Evolutionary conservation across 2,329 filamentous ascomycete genomes (phyloP).

Genomic region (Lachnellula hyalina): DNA sequence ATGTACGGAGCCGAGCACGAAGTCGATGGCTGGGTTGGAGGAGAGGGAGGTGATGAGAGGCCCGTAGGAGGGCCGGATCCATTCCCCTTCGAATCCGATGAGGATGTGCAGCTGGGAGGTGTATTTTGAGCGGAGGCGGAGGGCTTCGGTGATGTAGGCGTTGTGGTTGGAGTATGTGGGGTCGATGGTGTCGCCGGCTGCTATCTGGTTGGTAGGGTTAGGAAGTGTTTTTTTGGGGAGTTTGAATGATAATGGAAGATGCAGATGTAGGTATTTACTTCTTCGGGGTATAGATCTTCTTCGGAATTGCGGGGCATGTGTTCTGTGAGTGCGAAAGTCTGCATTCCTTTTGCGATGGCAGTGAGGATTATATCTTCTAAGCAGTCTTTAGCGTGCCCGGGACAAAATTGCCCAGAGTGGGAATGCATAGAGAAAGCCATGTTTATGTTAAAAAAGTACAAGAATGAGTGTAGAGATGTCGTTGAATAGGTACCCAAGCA

Average conservation of each 20-base stretch:
- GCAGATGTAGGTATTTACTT: slow-evolving; percentile 44
- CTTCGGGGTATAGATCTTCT: slow-evolving; percentile 86
- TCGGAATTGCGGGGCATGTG: slow-evolving; percentile 80
- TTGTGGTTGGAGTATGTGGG: slow-evolving; percentile 53
- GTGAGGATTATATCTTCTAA: slow-evolving; percentile 78
- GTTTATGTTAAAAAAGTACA: neutral
- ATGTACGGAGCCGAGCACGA: slow-evolving; percentile 90
- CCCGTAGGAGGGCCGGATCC: slow-evolving; percentile 66
- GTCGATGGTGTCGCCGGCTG: slow-evolving; percentile 39
- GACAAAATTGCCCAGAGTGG: slow-evolving; percentile 96
- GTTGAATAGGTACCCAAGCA: neutral
- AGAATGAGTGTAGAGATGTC: neutral
- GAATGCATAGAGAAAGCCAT: slow-evolving; percentile 99
- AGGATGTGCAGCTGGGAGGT: slow-evolving; percentile 67
- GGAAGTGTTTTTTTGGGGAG: neutral
- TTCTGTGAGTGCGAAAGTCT: slow-evolving; percentile 82
- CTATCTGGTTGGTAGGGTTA: slow-evolving; percentile 36
- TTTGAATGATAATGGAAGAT: neutral
- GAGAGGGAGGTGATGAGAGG: slow-evolving; percentile 54
- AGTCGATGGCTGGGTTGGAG: slow-evolving; percentile 63
- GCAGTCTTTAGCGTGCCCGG: slow-evolving; percentile 76
- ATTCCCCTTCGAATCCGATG: slow-evolving; percentile 90
- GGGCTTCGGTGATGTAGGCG: slow-evolving; percentile 71
- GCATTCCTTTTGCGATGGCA: slow-evolving; percentile 74
- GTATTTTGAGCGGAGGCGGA: slow-evolving; percentile 66